phyloP scores from a whole-genome alignment of 2,329 filamentous ascomycete species.

The Colletotrichum viniferum region DNA sequence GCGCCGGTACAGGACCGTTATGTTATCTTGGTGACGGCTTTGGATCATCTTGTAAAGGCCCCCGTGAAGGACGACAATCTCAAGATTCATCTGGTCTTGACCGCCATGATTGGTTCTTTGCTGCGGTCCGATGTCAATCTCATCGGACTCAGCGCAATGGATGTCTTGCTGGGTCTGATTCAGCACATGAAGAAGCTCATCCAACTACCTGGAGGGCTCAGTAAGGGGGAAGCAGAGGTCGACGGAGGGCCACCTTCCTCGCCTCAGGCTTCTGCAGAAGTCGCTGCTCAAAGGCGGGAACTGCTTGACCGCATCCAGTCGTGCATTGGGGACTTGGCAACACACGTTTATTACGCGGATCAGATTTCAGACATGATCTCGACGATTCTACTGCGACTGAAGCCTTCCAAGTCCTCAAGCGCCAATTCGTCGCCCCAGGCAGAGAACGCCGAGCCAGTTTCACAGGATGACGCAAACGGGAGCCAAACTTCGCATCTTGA shows the following conservation, averaged over 20 bases:
- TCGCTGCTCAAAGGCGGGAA: slow-evolving; percentile 60
- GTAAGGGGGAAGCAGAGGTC: slow-evolving; percentile 34
- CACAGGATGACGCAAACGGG: slow-evolving; percentile 33
- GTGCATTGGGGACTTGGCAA: slow-evolving; percentile 89
- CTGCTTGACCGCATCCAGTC: slow-evolving; percentile 70
- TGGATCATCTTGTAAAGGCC: slow-evolving; percentile 75
- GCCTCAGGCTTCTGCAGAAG: slow-evolving; percentile 38
- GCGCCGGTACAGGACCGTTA: slow-evolving; percentile 94
- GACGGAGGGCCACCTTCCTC: slow-evolving; percentile 34
- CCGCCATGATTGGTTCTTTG: slow-evolving; percentile 80
- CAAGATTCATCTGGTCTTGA: slow-evolving; percentile 74
- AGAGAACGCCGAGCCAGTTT: slow-evolving; percentile 48
- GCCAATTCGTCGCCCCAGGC: slow-evolving; percentile 46
- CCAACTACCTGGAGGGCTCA: slow-evolving; percentile 57
- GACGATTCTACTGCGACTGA: slow-evolving; percentile 78
- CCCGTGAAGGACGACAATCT: slow-evolving; percentile 74
- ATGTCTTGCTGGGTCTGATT: slow-evolving; percentile 84
- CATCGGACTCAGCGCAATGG: slow-evolving; percentile 95
- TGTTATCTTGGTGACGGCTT: slow-evolving; percentile 80
- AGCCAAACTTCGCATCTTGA: slow-evolving; percentile 49
- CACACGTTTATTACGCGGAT: slow-evolving; percentile 95
- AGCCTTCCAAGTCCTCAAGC: slow-evolving; percentile 59
- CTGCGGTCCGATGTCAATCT: slow-evolving; percentile 89
- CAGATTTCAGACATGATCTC: slow-evolving; percentile 95
- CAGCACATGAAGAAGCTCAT: slow-evolving; percentile 82